These are phyloP conservation scores for Cardiosporidium cionae DNA, from an alignment of 169 alveolate genomes.

Conservation along the genomic window DNA sequence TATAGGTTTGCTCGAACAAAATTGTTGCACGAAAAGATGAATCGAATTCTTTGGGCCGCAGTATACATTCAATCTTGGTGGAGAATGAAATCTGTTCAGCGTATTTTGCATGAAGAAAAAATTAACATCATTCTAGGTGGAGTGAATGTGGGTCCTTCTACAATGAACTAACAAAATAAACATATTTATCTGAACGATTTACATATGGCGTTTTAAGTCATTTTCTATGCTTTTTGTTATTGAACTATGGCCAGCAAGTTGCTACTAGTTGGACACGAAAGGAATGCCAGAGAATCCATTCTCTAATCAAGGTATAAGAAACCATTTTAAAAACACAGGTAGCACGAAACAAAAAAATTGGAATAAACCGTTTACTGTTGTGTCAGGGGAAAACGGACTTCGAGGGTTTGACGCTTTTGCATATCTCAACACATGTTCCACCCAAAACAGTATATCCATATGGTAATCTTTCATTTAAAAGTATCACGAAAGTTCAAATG, in stretches of 20 bases:
- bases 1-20: slow-evolving; percentile 19
- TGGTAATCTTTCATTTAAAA: neutral
- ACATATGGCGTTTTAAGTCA: too few relatives aligned
- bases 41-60: slow-evolving; percentile 17
- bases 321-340: too few relatives aligned
- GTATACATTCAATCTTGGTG: slow-evolving; percentile 46
- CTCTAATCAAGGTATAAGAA: too few relatives aligned
- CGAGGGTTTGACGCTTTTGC: neutral
- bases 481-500: neutral
- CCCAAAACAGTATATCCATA: neutral
- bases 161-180: too few relatives aligned
- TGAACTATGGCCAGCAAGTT: too few relatives aligned
- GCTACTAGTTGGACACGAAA: too few relatives aligned
- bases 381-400: too few relatives aligned
- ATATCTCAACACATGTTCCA: neutral
- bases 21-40: slow-evolving; percentile 1
- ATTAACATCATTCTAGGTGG: slow-evolving; percentile 31
- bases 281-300: too few relatives aligned
- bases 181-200: too few relatives aligned
- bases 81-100: slow-evolving; percentile 43
- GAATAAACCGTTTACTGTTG: too few relatives aligned
- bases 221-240: too few relatives aligned
- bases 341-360: too few relatives aligned
- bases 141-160: slow-evolving; percentile 34
- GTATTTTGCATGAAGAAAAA: slow-evolving; percentile 44